Evolutionary conservation across 164 flowering plant species (phyloP).

Genomic region (Annona squamosa): DNA sequence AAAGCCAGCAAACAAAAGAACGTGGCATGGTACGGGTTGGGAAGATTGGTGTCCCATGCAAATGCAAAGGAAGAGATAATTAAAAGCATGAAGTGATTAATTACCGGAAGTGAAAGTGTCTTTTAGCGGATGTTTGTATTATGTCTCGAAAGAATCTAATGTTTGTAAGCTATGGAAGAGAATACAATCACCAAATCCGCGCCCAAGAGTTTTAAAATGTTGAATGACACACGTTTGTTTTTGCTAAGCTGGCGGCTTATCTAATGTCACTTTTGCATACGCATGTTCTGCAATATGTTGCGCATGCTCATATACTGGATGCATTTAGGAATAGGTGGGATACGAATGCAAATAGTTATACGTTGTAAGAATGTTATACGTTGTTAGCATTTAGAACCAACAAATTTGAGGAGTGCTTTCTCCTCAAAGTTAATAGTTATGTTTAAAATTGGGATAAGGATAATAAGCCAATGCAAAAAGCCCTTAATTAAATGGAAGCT

Average conservation of each 20-base stretch:
- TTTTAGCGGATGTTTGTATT: conserved; percentile 6
- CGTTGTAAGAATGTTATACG: too few species aligned
- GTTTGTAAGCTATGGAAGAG: background rate
- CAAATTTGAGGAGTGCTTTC: too few species aligned
- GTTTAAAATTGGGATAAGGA: too few species aligned
- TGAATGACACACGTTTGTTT: background rate
- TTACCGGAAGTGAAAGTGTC: background rate
- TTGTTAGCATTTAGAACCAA: too few species aligned
- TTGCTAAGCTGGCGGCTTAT: background rate
- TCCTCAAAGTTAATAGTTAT: too few species aligned
- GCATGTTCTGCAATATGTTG: background rate
- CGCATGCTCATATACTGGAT: background rate
- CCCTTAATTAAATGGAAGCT: too few species aligned
- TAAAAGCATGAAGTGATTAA: background rate
- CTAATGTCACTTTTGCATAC: background rate
- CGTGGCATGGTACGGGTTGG: too few species aligned
- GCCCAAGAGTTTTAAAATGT: background rate
- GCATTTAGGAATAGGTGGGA: too few species aligned
- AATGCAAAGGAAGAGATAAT: background rate
- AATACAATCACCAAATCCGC: conserved; percentile 2
- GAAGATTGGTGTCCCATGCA: background rate
- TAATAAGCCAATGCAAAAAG: too few species aligned
- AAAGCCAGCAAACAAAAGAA: too few species aligned
- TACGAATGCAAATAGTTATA: too few species aligned
- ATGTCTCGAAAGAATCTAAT: conserved; percentile 3